These are phyloP conservation scores for Colletotrichum horii DNA, from an alignment of 2,329 filamentous ascomycete genomes.

Conservation along the genomic window DNA sequence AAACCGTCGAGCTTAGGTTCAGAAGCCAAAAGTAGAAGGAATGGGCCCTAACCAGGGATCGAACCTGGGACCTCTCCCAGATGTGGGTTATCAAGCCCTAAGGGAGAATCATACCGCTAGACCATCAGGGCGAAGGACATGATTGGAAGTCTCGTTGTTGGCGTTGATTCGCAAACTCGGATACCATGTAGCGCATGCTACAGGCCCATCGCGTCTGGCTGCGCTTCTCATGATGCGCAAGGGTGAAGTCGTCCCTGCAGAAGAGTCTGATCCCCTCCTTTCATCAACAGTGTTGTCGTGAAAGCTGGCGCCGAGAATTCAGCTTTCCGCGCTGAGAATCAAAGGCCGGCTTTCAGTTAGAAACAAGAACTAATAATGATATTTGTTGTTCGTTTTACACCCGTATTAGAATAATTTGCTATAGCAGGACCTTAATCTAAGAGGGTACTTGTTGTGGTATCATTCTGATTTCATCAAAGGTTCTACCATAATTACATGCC, in stretches of 20 bases:
- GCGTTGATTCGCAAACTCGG: rapidly evolving
- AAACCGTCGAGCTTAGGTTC: no score
- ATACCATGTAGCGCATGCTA: rapidly evolving
- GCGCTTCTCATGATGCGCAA: neutral
- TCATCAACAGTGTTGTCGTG: neutral
- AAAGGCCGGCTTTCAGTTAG: no score
- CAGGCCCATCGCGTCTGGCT: rapidly evolving
- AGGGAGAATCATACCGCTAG: neutral
- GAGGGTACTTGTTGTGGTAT: neutral
- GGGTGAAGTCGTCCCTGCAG: no score
- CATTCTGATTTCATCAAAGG: neutral
- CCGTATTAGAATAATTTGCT: no score
- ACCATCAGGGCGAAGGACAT: neutral
- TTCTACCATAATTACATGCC: neutral
- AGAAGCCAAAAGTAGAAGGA: neutral
- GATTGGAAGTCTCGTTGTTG: neutral
- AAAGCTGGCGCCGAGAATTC: no score
- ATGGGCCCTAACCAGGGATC: neutral
- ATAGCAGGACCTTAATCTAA: no score
- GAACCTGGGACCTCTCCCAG: neutral
- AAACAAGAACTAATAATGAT: no score
- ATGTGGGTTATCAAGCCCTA: neutral
- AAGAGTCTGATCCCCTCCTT: neutral
- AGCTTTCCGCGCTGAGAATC: no score
- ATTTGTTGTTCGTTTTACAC: no score